Evolutionary conservation across 305 asterid species (phyloP), one percentile per base, ranked within the genome.

Genomic region (Withania somnifera): DNA sequence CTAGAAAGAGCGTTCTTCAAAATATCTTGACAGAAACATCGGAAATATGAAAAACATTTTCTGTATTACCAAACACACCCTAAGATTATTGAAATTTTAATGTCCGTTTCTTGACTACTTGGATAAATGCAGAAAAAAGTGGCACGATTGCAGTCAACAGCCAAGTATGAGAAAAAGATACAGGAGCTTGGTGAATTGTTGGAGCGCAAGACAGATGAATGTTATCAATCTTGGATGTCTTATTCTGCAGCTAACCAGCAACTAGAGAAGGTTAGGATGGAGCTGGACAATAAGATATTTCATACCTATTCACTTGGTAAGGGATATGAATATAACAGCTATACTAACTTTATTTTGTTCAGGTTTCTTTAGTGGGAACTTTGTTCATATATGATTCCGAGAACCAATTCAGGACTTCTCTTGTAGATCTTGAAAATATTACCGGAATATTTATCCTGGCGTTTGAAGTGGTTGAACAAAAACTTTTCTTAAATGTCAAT

Each of bases 141-240:
- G 32, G 60, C 86, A 85, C 85, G 88, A 61, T 75, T 81, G 81
- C 90, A 90, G 88, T 88, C 91, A 50, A 87, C 89, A 54, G 91
- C 89, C 78, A 93, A 90, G 85, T 97, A 93, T 82, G 98, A 94
- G 88, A 92, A 94, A 85, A 91, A 85, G 63, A 93, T 97, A 85
- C 89, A 90, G 89, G 96, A 93, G 58, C 87, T 97, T 88, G 93
- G 84, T 80, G 92, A 91, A 32, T 86, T 82, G 80, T 86, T 93
- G 90, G 90, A 93, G 87, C 89, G 83, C 56, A 96, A 96, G 91
- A 92, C 96, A 11, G 97, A 94, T 30, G 99, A 96, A 86, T 96
- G 99, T 60, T 94, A 92, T 85, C 95, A 96, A 81, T 91, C 99
- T 32, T 96, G 99, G 99, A 96, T 96, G 97, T 96, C 98, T 52